Conservation (phyloP, 352 stramenopile genomes). For the Globisporangium mamillatum region DNA sequence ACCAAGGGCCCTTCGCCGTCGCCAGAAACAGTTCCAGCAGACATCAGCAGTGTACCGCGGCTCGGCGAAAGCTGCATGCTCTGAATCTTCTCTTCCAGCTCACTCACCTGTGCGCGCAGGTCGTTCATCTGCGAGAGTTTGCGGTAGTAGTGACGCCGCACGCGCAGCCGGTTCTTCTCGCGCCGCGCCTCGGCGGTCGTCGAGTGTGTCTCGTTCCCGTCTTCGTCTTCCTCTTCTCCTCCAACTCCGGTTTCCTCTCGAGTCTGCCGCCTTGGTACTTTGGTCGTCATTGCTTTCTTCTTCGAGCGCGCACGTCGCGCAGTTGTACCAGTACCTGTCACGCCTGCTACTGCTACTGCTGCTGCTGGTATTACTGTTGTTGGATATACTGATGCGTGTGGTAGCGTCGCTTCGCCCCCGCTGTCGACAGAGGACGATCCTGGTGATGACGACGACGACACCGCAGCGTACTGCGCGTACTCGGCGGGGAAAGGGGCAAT, state of each 20-base stretch:
- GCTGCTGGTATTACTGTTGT: background rate
- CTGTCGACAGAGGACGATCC: conserved; percentile 15
- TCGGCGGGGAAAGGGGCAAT: background rate
- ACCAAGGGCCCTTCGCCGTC: background rate
- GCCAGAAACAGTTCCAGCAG: background rate
- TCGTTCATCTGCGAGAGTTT: conserved; percentile 22
- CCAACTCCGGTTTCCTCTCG: background rate
- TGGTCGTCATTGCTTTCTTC: background rate
- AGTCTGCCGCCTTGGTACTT: background rate
- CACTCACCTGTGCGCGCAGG: conserved; percentile 17
- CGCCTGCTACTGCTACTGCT: background rate
- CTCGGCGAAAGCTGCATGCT: background rate
- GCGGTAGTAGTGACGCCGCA: conserved; percentile 23
- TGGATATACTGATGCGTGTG: background rate
- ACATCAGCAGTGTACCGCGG: background rate
- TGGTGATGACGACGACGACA: conserved; percentile 13
- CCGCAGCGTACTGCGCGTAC: background rate
- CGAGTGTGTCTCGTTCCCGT: background rate
- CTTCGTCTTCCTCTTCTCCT: background rate
- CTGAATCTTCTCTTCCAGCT: conserved; percentile 18
- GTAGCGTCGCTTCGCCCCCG: conserved; percentile 3
- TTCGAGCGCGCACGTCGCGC: conserved; percentile 1
- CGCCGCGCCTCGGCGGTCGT: conserved; percentile 13
- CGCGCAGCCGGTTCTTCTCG: conserved; percentile 22
- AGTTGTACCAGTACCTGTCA: background rate